Base-by-base conservation (phyloP, 2,329 filamentous ascomycete genomes). In the Chrysoporthe puriensis region DNA sequence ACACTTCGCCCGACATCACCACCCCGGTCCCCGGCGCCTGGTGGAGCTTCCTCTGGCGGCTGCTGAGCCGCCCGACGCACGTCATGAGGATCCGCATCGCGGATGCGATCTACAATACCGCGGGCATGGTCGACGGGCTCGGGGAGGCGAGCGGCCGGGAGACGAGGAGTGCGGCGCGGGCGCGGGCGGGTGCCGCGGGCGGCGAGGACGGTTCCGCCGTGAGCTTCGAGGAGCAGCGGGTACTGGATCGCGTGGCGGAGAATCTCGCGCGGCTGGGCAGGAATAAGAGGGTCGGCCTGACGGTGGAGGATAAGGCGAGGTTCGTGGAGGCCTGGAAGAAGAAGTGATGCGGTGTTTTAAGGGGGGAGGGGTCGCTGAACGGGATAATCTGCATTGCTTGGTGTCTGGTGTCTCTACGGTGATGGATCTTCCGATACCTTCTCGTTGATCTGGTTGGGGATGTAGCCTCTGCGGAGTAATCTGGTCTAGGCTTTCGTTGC, bases 41-140 rank as follows among this genome's bases (percentile, higher is more conserved):
- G 78, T 63, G 86, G 6, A 81, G 81, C 1, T 97, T 97, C 77
- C 76, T 97, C 9, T 99, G 94, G 94, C 91, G 90, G 64, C 83
- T 98, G 9, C 88, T 97, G 44, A 92, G 91, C 56, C 88, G 90
- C 60, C 92, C 94, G 0, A 96, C 92, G 1, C 96, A 97, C 72
- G 94, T 90, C 74, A 95, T 99, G 73, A 89, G 94, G 34, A 95
- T 98, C 14, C 88, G 96, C 62, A 94, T 99, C 66, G 96, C 94
- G 0, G 92, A 95, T 75, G 87, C 86, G 0, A 86, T 94, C 61
- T 79, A 80, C 71, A 90, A 89, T 69, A 82, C 80, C 3, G 76
- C 83, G 1, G 76, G 76, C 2, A 76, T 77, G 4, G 74, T 74
- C 61, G 80, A 82, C 14, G 80, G 78, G 1, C 72, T 72, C 4